Base-by-base conservation (phyloP, 164 flowering plant genomes). In the Berberis thunbergii region DNA sequence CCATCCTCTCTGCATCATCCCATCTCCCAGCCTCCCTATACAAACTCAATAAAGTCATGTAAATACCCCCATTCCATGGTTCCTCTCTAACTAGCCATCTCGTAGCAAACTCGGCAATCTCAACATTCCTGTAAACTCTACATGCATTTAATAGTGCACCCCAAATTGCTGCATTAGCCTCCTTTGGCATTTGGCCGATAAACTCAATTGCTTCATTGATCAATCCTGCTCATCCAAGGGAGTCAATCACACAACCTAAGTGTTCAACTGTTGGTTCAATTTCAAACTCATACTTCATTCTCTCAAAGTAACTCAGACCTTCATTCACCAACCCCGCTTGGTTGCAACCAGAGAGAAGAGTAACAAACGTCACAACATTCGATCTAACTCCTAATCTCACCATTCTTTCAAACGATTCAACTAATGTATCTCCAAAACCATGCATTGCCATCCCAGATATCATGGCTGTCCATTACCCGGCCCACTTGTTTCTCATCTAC, bases 381-480 rank as follows among this genome's bases (percentile, higher is more conserved):
- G 78, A 78, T 64, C 62, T 67, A 54, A 75, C 46, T 12, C 77
- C 72, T 12, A 64, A 69, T 1, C 53, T 41, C 13, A 63, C 64
- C 81, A 75, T 78, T 4, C 71, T 63, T 59, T 73, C 72, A 39
- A 78, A 78, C 57, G 74, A 65, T 13, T 62, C 66, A 2, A 71
- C 45, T 7, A 73, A 64, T 50, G 26, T 68, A 62, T 58, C 68
- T 45, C 79, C 77, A 49, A 63, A 66, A 46, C 81, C 81, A 56
- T 75, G 79, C 69, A 65, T 66, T 40, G 77, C 68, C 62, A 75
- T 59, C 48, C 81, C 81, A 1, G 72, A 59, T 42, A 75, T 67
- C 77, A 78, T 65, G 1, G 77, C 76, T 0, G 77, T 75, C 81
- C 81, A 73, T 56, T 57, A 75, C 75, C n/a, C n/a, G n/a, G n/a